Evolutionary conservation across 805 yeast genomes (phyloP).

Genomic region (Yarrowia bubula): DNA sequence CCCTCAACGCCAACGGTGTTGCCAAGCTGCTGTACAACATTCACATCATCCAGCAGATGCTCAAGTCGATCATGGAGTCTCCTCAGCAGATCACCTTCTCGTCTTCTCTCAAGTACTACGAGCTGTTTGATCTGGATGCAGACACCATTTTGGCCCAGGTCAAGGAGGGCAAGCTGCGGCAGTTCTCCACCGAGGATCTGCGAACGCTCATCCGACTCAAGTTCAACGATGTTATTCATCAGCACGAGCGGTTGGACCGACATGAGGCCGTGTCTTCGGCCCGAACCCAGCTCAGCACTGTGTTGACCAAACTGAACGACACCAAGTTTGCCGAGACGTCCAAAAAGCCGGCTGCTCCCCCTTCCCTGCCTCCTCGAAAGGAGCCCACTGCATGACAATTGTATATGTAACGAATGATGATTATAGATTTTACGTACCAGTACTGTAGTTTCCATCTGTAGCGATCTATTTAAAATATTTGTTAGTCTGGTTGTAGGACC

Average conservation of each 20-base stretch:
- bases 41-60: conserved; percentile 65
- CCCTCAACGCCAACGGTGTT: conserved; percentile 58
- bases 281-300: conserved; percentile 29
- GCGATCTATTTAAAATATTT: not conserved
- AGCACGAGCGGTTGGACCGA: conserved; percentile 32
- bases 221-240: conserved; percentile 42
- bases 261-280: conserved; percentile 33
- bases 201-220: conserved; percentile 54
- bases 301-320: conserved; percentile 31
- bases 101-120: conserved; percentile 55
- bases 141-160: conserved; percentile 47
- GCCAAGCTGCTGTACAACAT: conserved; percentile 59
- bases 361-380: conserved; percentile 11
- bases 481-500: no score
- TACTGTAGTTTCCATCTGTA: not conserved
- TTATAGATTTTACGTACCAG: not conserved
- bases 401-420: conserved; percentile 29
- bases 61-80: conserved; percentile 53
- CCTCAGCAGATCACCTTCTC: conserved; percentile 56
- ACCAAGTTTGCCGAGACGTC: conserved; percentile 27
- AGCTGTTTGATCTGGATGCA: conserved; percentile 52
- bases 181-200: conserved; percentile 47
- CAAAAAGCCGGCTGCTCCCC: conserved; percentile 9
- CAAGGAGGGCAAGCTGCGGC: conserved; percentile 37
- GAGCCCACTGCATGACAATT: conserved; percentile 10